Base-by-base conservation (phyloP, 352 stramenopile genomes). In the Chrysophaeum taylorii region DNA sequence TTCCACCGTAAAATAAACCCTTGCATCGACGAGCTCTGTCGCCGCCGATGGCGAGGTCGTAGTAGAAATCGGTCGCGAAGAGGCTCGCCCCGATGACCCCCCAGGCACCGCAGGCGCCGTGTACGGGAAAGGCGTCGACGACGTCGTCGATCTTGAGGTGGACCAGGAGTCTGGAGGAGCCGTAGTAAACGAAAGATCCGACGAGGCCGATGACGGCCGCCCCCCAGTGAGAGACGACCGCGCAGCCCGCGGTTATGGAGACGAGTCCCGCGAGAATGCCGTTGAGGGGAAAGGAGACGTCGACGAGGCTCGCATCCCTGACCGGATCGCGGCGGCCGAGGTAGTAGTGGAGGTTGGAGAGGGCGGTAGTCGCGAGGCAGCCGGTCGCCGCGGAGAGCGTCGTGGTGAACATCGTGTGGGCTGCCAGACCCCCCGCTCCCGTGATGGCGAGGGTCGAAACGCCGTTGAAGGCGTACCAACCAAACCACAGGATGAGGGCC, bases 391-490 rank as follows among this genome's bases (percentile, higher is more conserved):
- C 84, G 38, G 77, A 73, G 62, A 94, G 70, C 52, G 87, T 92
- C 23, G 85, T 89, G 33, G 82, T 92, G 35, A 92, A 81, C 45
- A 84, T 82, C 41, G 77, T 78, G 37, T 89, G 78, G 43, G 80
- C 76, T 38, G 77, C 75, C 16, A 85, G 64, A 23, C 75, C 64
- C 23, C 71, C 76, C n/a, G 68, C 50, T 15, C 70, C 57, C 35
- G 69, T 70, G 75, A 86, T 86, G 25, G 43, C 74, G 29, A 87
- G 70, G 39, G 85, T 86, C 39, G 82, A 90, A 50, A 84, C 86
- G 64, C 79, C 76, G 76, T 93, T 93, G 78, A 93, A 93, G 35
- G 85, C 86, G 66, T 90, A 90, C 79, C 79, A 85, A 27, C 86
- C 85, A 69, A 91, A 86, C 86, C 86, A 92, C n/a, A 92, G 80